Evolutionary conservation across 2,329 filamentous ascomycete genomes (phyloP), one percentile per base, ranked within the genome.

Genomic region (Thielaviopsis populi): DNA sequence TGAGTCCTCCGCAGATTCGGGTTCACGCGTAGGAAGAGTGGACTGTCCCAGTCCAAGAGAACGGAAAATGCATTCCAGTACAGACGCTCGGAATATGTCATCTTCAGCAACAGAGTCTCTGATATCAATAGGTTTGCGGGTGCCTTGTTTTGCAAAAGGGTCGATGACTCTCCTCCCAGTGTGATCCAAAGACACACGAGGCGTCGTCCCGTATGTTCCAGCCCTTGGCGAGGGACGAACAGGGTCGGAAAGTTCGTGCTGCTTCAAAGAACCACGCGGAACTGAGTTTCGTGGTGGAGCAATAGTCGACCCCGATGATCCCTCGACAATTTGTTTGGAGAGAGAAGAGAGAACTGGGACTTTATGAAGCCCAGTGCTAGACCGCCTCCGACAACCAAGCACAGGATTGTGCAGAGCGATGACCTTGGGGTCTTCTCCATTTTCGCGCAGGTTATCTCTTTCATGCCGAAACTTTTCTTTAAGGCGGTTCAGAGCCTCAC

Each of bases 21-120:
- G 77, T 68, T 87, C 88, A 59, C 82, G 81, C 0, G 87, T 78
- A 0, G 81, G 79, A 65, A 85, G 83, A 42, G 84, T 84, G 2
- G 80, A 81, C 40, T 85, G 83, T 22, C 85, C 87, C 64, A 99
- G 76, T 0, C 94, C 94, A 66, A 99, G 87, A 0, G 91, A 88
- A 71, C 92, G 96, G 74, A 96, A 92, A 76, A 99, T 95, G 71
- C 94, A 97, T 69, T 96, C 90, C 24, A 97, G 76, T 17, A 99
- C 90, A 0, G 91, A 95, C 65, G 90, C 86, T 48, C 95, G 82
- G 73, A 99, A 97, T 6, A 95, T 74, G 58, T 86, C 83, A 69
- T 96, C 92, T 71, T 97, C 94, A 68, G 96, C 89, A 7, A 91
- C 76, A 0, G 88, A 87, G 64, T 96, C 91, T 68, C 91, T 85